phyloP scores from a whole-genome alignment of 371 early-diverging fungal genomes.

The Vavraia culicis region DNA sequence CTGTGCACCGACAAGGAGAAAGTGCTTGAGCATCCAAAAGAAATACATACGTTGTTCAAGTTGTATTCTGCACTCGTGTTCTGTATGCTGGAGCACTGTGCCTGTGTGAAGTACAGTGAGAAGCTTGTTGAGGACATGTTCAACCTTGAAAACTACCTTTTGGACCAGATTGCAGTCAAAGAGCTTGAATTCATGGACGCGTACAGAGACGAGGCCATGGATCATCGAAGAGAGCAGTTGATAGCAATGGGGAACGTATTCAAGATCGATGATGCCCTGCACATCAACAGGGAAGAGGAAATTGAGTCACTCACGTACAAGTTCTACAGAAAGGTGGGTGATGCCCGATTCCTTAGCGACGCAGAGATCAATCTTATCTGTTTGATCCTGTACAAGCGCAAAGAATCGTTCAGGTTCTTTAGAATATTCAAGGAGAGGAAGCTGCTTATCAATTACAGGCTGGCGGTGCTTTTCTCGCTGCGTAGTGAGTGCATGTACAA shows the following conservation, averaged over 20 bases:
- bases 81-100: no score
- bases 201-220: no score
- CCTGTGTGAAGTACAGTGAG: no score
- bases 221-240: conserved; percentile 16
- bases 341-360: not conserved
- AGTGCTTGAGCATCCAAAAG: no score
- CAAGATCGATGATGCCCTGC: conserved; percentile 5
- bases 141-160: no score
- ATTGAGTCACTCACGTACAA: conserved; percentile 19
- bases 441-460: conserved; percentile 2
- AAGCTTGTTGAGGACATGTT: no score
- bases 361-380: not conserved
- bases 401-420: conserved; percentile 16
- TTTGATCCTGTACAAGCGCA: conserved; percentile 12
- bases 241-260: conserved; percentile 4
- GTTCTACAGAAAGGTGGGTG: conserved; percentile 12
- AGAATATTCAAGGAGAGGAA: conserved; percentile 6
- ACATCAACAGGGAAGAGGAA: conserved; percentile 30
- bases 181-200: no score
- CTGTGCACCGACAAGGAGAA: no score
- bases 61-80: no score
- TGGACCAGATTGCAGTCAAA: no score
- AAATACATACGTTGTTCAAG: no score
- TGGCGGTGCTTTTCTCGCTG: conserved; percentile 11
- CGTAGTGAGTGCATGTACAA: conserved; percentile 1